Percentiles rank a stretch among this genome's conserved stretches.
Conservation (phyloP, 2,329 filamentous ascomycete genomes). For the Phialophora expanda region DNA sequence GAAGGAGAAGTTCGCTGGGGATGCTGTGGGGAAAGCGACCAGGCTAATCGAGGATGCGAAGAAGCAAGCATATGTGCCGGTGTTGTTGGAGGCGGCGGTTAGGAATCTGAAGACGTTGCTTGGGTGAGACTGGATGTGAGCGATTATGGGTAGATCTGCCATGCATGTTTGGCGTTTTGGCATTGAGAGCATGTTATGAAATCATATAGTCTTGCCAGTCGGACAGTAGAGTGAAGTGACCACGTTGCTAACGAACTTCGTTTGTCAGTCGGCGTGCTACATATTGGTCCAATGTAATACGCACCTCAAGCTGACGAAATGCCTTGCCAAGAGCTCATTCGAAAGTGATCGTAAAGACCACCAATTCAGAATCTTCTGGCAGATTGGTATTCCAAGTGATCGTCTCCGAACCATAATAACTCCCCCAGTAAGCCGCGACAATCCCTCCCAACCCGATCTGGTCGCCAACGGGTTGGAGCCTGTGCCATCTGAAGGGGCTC, state of each 20-base stretch:
- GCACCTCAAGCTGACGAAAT: no score
- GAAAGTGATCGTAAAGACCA: neutral
- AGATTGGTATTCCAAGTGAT: neutral
- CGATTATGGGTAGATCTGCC: neutral
- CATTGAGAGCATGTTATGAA: neutral
- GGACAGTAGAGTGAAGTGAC: neutral
- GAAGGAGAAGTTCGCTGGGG: constrained; percentile 26
- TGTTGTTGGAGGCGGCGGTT: constrained; percentile 32
- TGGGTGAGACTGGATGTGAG: neutral
- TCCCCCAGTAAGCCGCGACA: neutral
- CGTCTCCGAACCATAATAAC: neutral
- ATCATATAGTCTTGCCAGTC: neutral
- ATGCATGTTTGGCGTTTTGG: constrained; percentile 1
- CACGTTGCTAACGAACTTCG: neutral
- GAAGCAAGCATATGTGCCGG: constrained; percentile 30
- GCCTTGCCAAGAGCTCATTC: neutral
- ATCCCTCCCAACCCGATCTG: neutral
- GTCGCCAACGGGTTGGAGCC: neutral
- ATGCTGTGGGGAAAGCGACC: constrained; percentile 28
- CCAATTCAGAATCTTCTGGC: neutral
- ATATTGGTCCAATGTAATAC: neutral
- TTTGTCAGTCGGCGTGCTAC: neutral
- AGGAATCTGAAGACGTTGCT: constrained; percentile 19
- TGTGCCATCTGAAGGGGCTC: no score
- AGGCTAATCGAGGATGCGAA: constrained; percentile 29